Base-by-base conservation (phyloP, 2,329 filamentous ascomycete species). In the Fusarium equiseti region DNA sequence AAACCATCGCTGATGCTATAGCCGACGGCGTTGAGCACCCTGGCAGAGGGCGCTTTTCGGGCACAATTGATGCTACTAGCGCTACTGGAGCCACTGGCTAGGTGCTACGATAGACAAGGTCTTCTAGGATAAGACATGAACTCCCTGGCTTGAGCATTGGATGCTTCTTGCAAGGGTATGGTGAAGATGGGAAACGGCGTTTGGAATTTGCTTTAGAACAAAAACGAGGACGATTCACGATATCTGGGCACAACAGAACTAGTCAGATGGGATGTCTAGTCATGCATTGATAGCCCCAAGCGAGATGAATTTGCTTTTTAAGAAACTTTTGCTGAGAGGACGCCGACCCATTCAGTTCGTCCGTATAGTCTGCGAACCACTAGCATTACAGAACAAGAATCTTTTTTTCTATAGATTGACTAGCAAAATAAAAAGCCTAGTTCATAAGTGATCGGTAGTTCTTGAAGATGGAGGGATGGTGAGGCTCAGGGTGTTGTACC, bases 41-140 rank as follows among this genome's bases (percentile, higher is more conserved):
- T 1, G 83, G 82, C n/a, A 32, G 53, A 11, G 81, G 80, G 4
- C 82, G 82, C 22, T 84, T 84, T 71, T 79, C 76, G 16, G 83
- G 83, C 8, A 74, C 66, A 13, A 71, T 82, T 24, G 66, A 75
- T 57, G 53, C 54, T 32, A 27, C 52, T 18, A 58, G 54, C 22
- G 54, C 49, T 40, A 13, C 43, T 15, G 67, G 67, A 42, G 20
- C 45, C 16, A 58, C 40, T 24, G 26, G 22, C 15, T 38, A 38
- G 27, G 40, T 22, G 24, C 31, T 32, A 31, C 44, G 20, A 51
- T 45, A 35, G 31, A 15, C 26, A 46, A 42, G 10, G 38, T 61
- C 42, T 60, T 54, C 11, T 71, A 66, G 46, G 8, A 35, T 26
- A 32, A 43, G 16, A 22, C 26, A 9, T 16, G n/a, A 32, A 22